Conservation (phyloP, 2,329 filamentous ascomycete species). For the Mycosphaerella arachidis region DNA sequence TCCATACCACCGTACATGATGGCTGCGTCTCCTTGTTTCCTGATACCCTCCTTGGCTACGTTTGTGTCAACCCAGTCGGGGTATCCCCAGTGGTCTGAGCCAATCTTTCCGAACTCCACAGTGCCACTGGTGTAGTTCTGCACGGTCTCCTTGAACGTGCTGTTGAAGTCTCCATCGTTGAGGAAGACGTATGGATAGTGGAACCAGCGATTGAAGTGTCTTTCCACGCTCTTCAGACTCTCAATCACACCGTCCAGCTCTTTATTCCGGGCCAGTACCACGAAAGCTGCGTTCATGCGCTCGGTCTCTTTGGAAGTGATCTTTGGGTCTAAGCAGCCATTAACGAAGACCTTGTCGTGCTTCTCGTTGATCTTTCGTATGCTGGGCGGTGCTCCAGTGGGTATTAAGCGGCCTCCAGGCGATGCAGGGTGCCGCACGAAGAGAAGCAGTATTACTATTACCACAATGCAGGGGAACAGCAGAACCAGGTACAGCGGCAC, state of each 20-base stretch:
- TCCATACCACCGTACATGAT: slow-evolving; percentile 99
- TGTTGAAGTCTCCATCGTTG: slow-evolving; percentile 96
- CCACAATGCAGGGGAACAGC: slow-evolving; percentile 84
- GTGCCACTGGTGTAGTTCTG: slow-evolving; percentile 80
- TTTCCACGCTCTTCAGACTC: slow-evolving; percentile 94
- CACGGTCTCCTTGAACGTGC: slow-evolving; percentile 83
- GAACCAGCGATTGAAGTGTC: slow-evolving; percentile 98
- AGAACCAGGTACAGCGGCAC: slow-evolving; percentile 89
- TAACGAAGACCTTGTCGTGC: slow-evolving; percentile 93
- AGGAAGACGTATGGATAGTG: slow-evolving; percentile 98
- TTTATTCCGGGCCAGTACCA: slow-evolving; percentile 92
- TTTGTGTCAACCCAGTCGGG: slow-evolving; percentile 94
- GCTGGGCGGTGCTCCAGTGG: slow-evolving; percentile 78
- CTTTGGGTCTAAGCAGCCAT: slow-evolving; percentile 70
- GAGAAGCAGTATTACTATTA: slow-evolving; percentile 84
- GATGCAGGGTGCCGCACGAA: slow-evolving; percentile 85
- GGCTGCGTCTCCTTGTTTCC: slow-evolving; percentile 91
- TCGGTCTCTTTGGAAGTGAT: slow-evolving; percentile 67
- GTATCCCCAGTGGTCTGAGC: slow-evolving; percentile 87
- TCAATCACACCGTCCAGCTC: slow-evolving; percentile 94
- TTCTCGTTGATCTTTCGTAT: slow-evolving; percentile 94
- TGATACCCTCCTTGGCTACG: slow-evolving; percentile 90
- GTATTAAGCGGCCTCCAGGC: slow-evolving; percentile 77
- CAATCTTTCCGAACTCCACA: slow-evolving; percentile 93
- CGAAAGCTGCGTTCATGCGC: slow-evolving; percentile 89